A percentile compares a stretch with the other conserved stretches of the same genome.
Conservation (phyloP, 768 basidiomycete genomes). For the Lentinula boryana region DNA sequence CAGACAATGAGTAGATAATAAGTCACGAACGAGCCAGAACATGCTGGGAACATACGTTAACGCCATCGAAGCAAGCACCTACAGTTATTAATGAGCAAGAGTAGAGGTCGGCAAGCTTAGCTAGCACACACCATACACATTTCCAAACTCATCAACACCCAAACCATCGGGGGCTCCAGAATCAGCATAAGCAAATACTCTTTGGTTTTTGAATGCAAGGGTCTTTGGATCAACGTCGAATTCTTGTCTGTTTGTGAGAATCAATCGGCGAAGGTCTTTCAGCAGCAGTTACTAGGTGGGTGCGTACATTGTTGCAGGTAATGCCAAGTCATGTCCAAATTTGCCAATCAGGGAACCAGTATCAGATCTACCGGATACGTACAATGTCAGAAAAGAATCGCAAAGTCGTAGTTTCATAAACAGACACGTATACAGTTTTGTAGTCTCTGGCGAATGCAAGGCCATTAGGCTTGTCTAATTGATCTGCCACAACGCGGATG, state of each 20-base stretch:
- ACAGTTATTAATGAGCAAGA: not conserved
- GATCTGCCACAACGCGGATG: conserved; percentile 37
- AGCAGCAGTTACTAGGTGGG: not conserved
- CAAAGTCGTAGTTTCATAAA: not conserved
- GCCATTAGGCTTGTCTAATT: conserved; percentile 16
- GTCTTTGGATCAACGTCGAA: conserved; percentile 59
- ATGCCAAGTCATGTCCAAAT: conserved; percentile 45
- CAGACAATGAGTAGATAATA: not conserved
- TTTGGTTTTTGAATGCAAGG: conserved; percentile 50
- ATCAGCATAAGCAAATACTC: conserved; percentile 63
- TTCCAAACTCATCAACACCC: conserved; percentile 56
- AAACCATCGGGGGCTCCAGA: conserved; percentile 65
- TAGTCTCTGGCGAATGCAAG: not conserved
- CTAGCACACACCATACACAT: conserved; percentile 54
- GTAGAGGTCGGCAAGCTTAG: not conserved
- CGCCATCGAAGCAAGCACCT: not conserved
- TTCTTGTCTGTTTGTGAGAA: conserved; percentile 42
- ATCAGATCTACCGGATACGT: conserved; percentile 33
- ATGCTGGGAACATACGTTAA: not conserved
- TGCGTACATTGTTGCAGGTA: conserved; percentile 63
- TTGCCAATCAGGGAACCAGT: conserved; percentile 42
- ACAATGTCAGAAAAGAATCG: not conserved
- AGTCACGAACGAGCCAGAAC: not conserved
- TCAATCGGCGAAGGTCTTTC: no score
- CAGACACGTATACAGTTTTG: not conserved